Base-by-base conservation (phyloP, 2,329 filamentous ascomycete genomes). In the Aspergillus sp. region DNA sequence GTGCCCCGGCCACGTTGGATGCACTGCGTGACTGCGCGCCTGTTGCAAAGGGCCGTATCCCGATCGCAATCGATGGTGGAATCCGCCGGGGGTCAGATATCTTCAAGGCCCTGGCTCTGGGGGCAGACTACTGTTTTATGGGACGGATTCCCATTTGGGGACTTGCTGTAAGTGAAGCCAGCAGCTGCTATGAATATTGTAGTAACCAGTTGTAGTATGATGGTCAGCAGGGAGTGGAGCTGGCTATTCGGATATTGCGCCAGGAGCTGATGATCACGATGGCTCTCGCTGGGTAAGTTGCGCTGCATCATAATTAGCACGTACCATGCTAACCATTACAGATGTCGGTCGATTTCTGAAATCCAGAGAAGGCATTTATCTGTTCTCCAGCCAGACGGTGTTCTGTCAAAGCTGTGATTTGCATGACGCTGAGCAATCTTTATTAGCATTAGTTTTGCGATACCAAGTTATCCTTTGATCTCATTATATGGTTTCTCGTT, bases 1-100 rank as follows among this genome's bases (percentile, higher is more conserved):
- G 76, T n/a, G 65, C 72, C 3, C 70, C 76, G 1, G 70, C 76
- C 1, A 78, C 76, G 0, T 61, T 78, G 6, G 77, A 79, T 52
- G 74, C 74, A 1, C 62, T 80, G 5, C 59, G 66, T 3, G 61
- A 63, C 13, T 71, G 67, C 39, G 70, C 69, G 19, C 63, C 66
- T 0, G 63, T 72, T 17, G 72, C 68, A 0, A 65, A 66, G 17
- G 74, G 73, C 1, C 69, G 69, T 21, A 75, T 79, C 15, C 70
- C 63, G 17, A 67, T 72, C 41, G 72, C 67, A 15, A 64, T 76
- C 15, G 74, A 77, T 53, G 74, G 74, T 2, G 75, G 72, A 0
- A 74, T 77, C 23, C 69, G 73, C 6, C 67, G 73, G 2, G 75
- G 74, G 0, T 69, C 72, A 1, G 75, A 77, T 58, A 72, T 76